phyloP scores from a whole-genome alignment of 2,329 filamentous ascomycete species.

The Ceratocystis destructans region DNA sequence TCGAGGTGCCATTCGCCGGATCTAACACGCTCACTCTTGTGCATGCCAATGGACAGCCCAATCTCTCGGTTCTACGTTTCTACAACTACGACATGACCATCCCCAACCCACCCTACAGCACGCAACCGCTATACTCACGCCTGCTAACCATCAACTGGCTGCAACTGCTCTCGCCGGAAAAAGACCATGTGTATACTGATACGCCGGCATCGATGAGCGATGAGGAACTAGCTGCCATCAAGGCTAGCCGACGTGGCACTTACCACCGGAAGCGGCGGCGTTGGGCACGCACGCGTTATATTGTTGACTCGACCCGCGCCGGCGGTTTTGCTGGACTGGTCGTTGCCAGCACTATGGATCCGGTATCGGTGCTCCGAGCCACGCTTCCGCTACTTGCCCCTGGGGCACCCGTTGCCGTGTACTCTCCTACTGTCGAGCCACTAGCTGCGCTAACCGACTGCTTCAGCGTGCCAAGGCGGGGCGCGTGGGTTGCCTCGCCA shows the following conservation, averaged over 20 bases:
- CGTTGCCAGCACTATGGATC: constrained; percentile 71
- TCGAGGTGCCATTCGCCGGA: constrained; percentile 50
- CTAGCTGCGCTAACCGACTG: constrained; percentile 65
- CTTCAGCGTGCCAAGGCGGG: constrained; percentile 67
- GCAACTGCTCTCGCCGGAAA: constrained; percentile 64
- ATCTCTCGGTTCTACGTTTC: constrained; percentile 75
- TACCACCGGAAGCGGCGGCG: constrained; percentile 82
- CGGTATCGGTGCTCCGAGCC: constrained; percentile 58
- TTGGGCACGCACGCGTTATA: constrained; percentile 57
- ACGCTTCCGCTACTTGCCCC: constrained; percentile 68
- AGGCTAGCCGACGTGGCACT: constrained; percentile 66
- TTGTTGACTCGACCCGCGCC: constrained; percentile 59
- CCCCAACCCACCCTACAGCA: constrained; percentile 40
- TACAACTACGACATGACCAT: constrained; percentile 68
- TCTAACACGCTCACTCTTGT: constrained; percentile 70
- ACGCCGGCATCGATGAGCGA: constrained; percentile 47
- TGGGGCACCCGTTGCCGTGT: constrained; percentile 74
- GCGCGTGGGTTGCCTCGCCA: constrained; percentile 52
- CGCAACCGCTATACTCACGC: constrained; percentile 70
- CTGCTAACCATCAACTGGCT: constrained; percentile 83
- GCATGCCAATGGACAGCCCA: constrained; percentile 73
- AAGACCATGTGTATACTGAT: constrained; percentile 59
- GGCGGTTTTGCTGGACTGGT: constrained; percentile 76
- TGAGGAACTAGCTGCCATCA: constrained; percentile 54
- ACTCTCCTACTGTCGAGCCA: constrained; percentile 67